These are phyloP conservation scores for Lactarius deliciosus DNA, from an alignment of 768 basidiomycete genomes.

Conservation along the genomic window DNA sequence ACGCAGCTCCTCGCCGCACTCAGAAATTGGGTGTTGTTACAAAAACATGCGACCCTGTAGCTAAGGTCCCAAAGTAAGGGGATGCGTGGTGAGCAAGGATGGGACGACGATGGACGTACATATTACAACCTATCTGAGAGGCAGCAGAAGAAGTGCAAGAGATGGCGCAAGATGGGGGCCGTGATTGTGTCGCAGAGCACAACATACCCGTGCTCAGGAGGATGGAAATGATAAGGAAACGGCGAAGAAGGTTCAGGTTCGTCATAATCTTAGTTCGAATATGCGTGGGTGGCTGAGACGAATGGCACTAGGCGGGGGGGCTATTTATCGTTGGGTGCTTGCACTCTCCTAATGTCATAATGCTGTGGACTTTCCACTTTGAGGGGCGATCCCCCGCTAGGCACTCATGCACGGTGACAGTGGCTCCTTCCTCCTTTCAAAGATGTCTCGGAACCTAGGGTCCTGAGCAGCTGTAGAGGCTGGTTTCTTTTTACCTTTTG, in stretches of 20 bases:
- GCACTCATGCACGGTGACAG: neutral
- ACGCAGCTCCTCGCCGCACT: neutral
- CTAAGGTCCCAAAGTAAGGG: neutral
- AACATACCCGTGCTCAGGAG: neutral
- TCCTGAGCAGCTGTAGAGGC: neutral
- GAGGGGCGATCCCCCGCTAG: neutral
- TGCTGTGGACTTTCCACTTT: neutral
- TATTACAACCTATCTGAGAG: neutral
- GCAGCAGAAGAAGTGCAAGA: neutral
- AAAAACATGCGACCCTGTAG: conserved; percentile 1
- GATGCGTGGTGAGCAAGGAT: neutral
- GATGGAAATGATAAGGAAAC: neutral
- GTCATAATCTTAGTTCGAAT: neutral
- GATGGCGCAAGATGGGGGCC: neutral
- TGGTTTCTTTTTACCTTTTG: neutral
- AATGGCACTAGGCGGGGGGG: neutral
- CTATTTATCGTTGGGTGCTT: neutral
- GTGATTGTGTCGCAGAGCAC: neutral
- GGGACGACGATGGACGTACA: neutral
- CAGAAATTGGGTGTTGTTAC: neutral
- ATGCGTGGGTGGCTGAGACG: neutral
- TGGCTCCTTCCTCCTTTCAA: neutral
- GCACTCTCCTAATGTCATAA: neutral
- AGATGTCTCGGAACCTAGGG: neutral
- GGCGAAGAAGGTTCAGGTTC: neutral